Evolutionary conservation across 768 basidiomycete genomes (phyloP).

Genomic region (Lactarius evosmus): DNA sequence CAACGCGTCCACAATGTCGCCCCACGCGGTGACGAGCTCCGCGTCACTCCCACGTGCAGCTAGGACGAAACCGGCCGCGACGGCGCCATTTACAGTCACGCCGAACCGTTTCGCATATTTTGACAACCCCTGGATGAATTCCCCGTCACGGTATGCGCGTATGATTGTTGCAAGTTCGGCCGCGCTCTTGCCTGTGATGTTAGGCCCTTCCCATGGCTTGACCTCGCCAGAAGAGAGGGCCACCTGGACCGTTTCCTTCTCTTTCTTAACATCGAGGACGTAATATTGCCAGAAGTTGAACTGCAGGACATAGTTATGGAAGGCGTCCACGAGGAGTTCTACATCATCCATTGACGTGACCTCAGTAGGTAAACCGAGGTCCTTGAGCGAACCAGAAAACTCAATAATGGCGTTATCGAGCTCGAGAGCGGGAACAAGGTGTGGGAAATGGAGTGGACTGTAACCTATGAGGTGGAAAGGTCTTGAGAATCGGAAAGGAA

Average conservation of each 20-base stretch:
- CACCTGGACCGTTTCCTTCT: slow-evolving; percentile 55
- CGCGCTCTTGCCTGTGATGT: slow-evolving; percentile 55
- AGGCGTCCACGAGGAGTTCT: slow-evolving; percentile 57
- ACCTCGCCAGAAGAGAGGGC: slow-evolving; percentile 49
- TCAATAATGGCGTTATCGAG: slow-evolving; percentile 83
- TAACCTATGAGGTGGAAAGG: slow-evolving; percentile 53
- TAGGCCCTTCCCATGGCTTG: slow-evolving; percentile 57
- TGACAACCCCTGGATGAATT: slow-evolving; percentile 51
- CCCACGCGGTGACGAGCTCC: slow-evolving; percentile 55
- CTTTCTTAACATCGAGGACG: slow-evolving; percentile 69
- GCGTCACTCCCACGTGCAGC: slow-evolving; percentile 54
- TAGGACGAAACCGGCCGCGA: slow-evolving; percentile 73
- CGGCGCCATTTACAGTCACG: slow-evolving; percentile 54
- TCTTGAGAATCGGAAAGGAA: not conserved
- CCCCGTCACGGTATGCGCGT: slow-evolving; percentile 44
- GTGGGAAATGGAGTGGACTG: slow-evolving; percentile 87
- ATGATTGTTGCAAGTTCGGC: slow-evolving; percentile 66
- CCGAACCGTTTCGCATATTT: slow-evolving; percentile 65
- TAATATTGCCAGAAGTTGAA: slow-evolving; percentile 94
- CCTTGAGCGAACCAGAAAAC: slow-evolving; percentile 64
- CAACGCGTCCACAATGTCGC: slow-evolving; percentile 72
- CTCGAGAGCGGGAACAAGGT: slow-evolving; percentile 89
- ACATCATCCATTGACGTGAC: slow-evolving; percentile 69
- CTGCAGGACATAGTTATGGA: slow-evolving; percentile 56
- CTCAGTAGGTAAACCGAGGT: slow-evolving; percentile 66